phyloP scores from a whole-genome alignment of 805 yeast genomes.

The Spathaspora boniae region DNA sequence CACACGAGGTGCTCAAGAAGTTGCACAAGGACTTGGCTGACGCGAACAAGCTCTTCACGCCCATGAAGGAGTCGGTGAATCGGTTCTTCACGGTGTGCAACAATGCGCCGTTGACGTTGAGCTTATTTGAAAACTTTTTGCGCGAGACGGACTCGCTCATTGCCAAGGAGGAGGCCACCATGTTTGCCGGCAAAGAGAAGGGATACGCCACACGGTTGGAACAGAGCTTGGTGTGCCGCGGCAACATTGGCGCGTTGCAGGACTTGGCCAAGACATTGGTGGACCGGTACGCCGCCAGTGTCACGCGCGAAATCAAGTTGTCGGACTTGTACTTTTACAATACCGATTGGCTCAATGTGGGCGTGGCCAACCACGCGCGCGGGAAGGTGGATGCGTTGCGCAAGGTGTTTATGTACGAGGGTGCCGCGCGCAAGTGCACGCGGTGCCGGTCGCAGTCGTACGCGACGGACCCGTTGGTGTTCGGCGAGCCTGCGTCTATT shows the following conservation, averaged over 20 bases:
- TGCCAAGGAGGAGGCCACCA: slow-evolving; percentile 24
- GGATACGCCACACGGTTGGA: slow-evolving; percentile 48
- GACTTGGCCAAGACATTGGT: slow-evolving; percentile 43
- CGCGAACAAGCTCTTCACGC: slow-evolving; percentile 38
- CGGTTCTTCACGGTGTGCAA: slow-evolving; percentile 46
- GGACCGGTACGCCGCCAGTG: slow-evolving; percentile 43
- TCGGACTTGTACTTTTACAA: slow-evolving; percentile 61
- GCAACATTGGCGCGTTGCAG: slow-evolving; percentile 47
- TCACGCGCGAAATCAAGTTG: slow-evolving; percentile 44
- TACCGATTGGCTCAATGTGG: slow-evolving; percentile 58
- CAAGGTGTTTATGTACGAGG: slow-evolving; percentile 26
- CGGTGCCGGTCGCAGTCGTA: slow-evolving; percentile 42
- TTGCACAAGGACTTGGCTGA: slow-evolving; percentile 49
- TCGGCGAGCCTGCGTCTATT: slow-evolving; percentile 26
- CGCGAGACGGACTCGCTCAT: slow-evolving; percentile 48
- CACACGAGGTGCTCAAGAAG: slow-evolving; percentile 54
- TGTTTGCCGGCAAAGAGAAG: slow-evolving; percentile 19
- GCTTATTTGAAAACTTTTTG: slow-evolving; percentile 56
- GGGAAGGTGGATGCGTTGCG: slow-evolving; percentile 32
- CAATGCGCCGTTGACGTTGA: slow-evolving; percentile 53
- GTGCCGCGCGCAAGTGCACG: slow-evolving; percentile 31
- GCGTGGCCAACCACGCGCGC: slow-evolving; percentile 10
- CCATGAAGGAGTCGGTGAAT: slow-evolving; percentile 52
- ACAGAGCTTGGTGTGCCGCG: slow-evolving; percentile 59
- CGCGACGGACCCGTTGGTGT: slow-evolving; percentile 36